Evolutionary conservation across 225 moss, liverwort and hornwort species (phyloP).

Genomic region (Polytrichum formosum): DNA sequence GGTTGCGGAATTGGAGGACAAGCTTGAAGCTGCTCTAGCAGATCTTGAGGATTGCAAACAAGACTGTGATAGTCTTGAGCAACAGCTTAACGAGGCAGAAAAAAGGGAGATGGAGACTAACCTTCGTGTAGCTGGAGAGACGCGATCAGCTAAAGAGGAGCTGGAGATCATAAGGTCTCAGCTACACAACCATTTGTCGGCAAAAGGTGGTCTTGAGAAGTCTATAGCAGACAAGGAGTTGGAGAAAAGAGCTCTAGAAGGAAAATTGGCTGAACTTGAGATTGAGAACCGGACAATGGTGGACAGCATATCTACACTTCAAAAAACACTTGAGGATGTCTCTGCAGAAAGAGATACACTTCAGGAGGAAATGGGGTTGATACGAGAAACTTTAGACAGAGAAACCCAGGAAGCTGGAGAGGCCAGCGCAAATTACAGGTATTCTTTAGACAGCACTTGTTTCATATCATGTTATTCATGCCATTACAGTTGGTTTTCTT

Average conservation of each 20-base stretch:
- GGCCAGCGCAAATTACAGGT: constrained; percentile 23
- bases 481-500: background rate
- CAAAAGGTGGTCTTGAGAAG: constrained; percentile 31
- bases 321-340: constrained; percentile 22
- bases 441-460: background rate
- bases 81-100: constrained; percentile 19
- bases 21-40: constrained; percentile 8
- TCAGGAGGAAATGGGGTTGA: constrained; percentile 28
- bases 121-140: constrained; percentile 39
- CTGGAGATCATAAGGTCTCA: constrained; percentile 33
- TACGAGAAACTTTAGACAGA: constrained; percentile 34
- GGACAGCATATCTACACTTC: constrained; percentile 22
- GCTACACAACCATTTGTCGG: constrained; percentile 26
- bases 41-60: constrained; percentile 21
- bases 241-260: constrained; percentile 28
- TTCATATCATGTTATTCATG: background rate
- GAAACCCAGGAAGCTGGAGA: constrained; percentile 35
- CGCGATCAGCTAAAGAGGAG: constrained; percentile 33
- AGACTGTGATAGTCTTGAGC: constrained; percentile 20
- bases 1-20: constrained; percentile 29
- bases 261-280: constrained; percentile 22
- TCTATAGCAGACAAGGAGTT: constrained; percentile 21
- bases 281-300: constrained; percentile 21
- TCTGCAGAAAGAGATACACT: constrained; percentile 17
- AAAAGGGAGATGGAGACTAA: constrained; percentile 46